A percentile compares a stretch with the other conserved stretches of the same genome.
phyloP scores from a whole-genome alignment of 2,329 filamentous ascomycete species.

The Paracoccidioides lutzii region DNA sequence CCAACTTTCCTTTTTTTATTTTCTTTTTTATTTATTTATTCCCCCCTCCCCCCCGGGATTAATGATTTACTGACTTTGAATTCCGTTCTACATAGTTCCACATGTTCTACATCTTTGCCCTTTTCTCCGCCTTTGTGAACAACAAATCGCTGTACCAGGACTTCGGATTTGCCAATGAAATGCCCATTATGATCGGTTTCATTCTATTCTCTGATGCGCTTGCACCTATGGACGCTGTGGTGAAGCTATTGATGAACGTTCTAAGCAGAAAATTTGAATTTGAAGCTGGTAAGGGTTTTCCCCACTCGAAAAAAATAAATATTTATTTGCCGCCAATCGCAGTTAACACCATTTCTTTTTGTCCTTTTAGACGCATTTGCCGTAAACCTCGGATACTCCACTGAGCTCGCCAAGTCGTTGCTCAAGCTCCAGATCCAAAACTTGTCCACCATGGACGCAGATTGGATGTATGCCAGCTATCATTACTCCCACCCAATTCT shows the following conservation, averaged over 20 bases:
- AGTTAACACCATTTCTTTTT: constrained; percentile 72
- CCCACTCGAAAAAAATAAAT: background rate
- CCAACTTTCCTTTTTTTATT: background rate
- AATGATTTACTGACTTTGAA: background rate
- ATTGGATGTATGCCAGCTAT: constrained; percentile 97
- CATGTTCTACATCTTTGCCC: constrained; percentile 88
- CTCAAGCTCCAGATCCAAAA: constrained; percentile 99
- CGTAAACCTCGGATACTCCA: constrained; percentile 65
- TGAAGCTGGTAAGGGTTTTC: constrained; percentile 54
- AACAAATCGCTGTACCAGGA: constrained; percentile 81
- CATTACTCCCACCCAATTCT: constrained; percentile 97
- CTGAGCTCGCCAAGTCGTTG: constrained; percentile 71
- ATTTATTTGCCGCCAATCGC: constrained; percentile 40
- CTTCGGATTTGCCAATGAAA: constrained; percentile 73
- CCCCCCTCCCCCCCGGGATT: background rate
- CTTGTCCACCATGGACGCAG: constrained; percentile 94
- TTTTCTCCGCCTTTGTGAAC: constrained; percentile 96
- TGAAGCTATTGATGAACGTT: constrained; percentile 93
- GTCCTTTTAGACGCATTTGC: constrained; percentile 59
- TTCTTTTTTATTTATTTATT: too few species aligned
- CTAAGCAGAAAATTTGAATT: constrained; percentile 92
- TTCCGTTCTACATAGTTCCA: constrained; percentile 49
- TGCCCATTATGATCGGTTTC: constrained; percentile 93
- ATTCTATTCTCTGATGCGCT: constrained; percentile 96
- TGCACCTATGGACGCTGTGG: constrained; percentile 81